These are phyloP conservation scores for Colletotrichum sp. DNA, from an alignment of 2,329 filamentous ascomycete genomes.

Conservation along the genomic window DNA sequence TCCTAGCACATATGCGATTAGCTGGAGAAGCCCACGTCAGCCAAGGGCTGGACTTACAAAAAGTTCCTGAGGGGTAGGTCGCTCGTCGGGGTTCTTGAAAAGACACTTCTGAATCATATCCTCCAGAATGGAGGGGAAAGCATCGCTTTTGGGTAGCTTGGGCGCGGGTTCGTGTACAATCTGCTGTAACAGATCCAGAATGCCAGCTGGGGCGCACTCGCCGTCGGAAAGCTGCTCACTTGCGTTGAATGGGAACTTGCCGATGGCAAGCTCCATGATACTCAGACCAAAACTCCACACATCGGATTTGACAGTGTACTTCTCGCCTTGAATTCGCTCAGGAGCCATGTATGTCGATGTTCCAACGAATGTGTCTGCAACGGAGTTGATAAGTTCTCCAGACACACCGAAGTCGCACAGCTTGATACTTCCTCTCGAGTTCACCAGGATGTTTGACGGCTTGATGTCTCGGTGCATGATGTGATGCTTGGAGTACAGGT, in stretches of 20 bases:
- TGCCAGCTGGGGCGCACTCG: conserved; percentile 88
- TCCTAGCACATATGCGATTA: conserved; percentile 61
- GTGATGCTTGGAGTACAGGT: conserved; percentile 92
- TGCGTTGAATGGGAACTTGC: conserved; percentile 91
- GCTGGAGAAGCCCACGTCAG: neutral
- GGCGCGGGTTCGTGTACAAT: conserved; percentile 97
- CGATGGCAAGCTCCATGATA: conserved; percentile 97
- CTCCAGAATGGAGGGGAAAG: conserved; percentile 92
- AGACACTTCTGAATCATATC: conserved; percentile 98
- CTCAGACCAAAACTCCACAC: conserved; percentile 97
- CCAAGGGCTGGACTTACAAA: conserved; percentile 67
- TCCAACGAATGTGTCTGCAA: conserved; percentile 97
- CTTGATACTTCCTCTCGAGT: conserved; percentile 93
- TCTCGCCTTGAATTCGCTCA: conserved; percentile 94
- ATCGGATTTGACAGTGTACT: conserved; percentile 97
- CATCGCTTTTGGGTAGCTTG: conserved; percentile 93
- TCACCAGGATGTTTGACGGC: conserved; percentile 95
- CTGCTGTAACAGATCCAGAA: conserved; percentile 93
- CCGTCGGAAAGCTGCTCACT: conserved; percentile 74
- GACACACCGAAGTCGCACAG: conserved; percentile 99
- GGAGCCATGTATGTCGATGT: conserved; percentile 99
- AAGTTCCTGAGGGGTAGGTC: conserved; percentile 91
- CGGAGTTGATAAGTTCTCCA: conserved; percentile 95
- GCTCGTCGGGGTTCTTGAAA: conserved; percentile 84
- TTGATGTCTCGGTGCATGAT: conserved; percentile 99